A percentile compares a stretch with the other conserved stretches of the same genome.
phyloP scores from a whole-genome alignment of 78 protist species.

The Carpediemonas membranifera region DNA sequence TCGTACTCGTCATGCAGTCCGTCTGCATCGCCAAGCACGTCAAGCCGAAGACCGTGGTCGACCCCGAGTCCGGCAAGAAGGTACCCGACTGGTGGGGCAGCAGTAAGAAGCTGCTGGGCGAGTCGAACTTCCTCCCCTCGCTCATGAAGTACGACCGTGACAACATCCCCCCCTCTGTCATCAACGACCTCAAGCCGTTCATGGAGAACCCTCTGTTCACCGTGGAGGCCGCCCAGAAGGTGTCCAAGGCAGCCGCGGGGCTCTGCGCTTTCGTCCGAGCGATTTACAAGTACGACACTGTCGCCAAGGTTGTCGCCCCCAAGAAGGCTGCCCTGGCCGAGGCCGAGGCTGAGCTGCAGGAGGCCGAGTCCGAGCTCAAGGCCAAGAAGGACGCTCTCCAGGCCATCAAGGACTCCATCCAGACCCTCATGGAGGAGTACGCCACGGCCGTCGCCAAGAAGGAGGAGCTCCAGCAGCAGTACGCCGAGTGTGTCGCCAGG shows the following conservation, averaged over 20 bases:
- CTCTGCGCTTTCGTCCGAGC: conserved; percentile 60
- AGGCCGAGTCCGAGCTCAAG: neutral
- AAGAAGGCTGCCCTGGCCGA: conserved; percentile 3
- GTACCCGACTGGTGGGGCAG: neutral
- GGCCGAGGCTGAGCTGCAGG: neutral
- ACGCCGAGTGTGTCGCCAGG: conserved; percentile 16
- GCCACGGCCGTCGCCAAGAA: conserved; percentile 10
- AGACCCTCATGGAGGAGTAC: conserved; percentile 11
- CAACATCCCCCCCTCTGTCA: conserved; percentile 40
- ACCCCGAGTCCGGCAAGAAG: conserved; percentile 15
- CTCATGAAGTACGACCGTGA: conserved; percentile 18
- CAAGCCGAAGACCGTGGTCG: conserved; percentile 21
- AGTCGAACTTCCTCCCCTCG: conserved; percentile 1
- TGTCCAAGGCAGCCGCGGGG: conserved; percentile 41
- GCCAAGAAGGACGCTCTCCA: neutral
- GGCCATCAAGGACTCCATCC: neutral
- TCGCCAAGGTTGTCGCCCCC: conserved; percentile 21
- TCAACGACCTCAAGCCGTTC: conserved; percentile 28
- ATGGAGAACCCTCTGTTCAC: conserved; percentile 22
- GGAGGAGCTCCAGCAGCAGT: conserved; percentile 26
- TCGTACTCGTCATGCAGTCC: conserved; percentile 52
- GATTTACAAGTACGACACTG: conserved; percentile 27
- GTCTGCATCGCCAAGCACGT: conserved; percentile 48
- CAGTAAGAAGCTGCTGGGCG: conserved; percentile 35
- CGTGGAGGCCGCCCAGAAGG: neutral